Conservation (phyloP, 176 grass and related monocot species). For the Phoenix dactylifera region DNA sequence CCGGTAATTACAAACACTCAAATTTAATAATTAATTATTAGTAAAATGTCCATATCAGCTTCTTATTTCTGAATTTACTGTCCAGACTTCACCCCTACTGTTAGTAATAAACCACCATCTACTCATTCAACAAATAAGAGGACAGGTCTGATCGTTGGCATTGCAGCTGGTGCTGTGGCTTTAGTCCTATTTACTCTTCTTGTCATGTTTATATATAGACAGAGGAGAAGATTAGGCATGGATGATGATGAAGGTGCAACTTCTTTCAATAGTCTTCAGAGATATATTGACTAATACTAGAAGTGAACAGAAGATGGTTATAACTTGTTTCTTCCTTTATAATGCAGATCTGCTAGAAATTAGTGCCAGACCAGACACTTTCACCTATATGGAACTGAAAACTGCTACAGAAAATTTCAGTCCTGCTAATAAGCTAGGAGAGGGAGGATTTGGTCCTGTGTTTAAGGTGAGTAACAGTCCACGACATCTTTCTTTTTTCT, state of each 20-base stretch:
- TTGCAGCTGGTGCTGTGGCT: conserved; percentile 7
- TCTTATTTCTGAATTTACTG: background rate
- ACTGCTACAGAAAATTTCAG: conserved; percentile 61
- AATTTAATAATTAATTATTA: background rate
- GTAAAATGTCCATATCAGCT: background rate
- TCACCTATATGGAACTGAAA: conserved; percentile 56
- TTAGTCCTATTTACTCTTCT: conserved; percentile 6
- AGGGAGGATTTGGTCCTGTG: conserved; percentile 83
- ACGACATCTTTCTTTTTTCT: background rate
- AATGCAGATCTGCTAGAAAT: conserved; percentile 47
- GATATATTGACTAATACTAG: background rate
- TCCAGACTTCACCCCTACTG: conserved; percentile 12
- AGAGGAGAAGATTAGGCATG: background rate
- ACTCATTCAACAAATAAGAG: conserved; percentile 7
- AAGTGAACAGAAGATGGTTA: background rate
- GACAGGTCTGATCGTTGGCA: conserved; percentile 10
- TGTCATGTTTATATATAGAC: background rate
- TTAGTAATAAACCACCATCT: conserved; percentile 4
- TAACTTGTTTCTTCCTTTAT: background rate
- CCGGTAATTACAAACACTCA: conserved; percentile 5
- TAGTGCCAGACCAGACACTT: conserved; percentile 45
- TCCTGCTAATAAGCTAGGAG: conserved; percentile 60
- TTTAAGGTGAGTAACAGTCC: conserved; percentile 35
- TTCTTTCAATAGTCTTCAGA: background rate
- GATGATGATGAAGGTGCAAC: background rate